Evolutionary conservation across 495 filamentous ascomycete genomes (phyloP).

Genomic region (Chaetomium tenue): DNA sequence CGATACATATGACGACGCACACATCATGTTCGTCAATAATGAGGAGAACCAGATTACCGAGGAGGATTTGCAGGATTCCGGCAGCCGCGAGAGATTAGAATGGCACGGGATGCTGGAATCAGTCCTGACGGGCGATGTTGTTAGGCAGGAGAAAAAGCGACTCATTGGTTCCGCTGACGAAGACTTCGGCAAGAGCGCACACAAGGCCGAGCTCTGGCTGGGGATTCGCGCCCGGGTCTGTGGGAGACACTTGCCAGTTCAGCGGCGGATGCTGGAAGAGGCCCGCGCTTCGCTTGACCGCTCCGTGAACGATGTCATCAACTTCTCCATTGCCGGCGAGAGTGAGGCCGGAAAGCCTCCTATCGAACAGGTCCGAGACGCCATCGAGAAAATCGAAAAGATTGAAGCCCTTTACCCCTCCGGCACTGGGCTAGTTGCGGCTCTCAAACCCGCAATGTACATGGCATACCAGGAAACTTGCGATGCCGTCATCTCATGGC

Average conservation of each 20-base stretch:
- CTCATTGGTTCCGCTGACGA: conserved; percentile 78
- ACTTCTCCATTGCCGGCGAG: conserved; percentile 91
- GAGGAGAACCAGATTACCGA: conserved; percentile 83
- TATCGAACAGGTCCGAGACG: conserved; percentile 80
- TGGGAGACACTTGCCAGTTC: conserved; percentile 77
- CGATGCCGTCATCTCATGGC: conserved; percentile 88
- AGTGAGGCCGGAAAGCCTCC: conserved; percentile 86
- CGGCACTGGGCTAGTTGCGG: conserved; percentile 63
- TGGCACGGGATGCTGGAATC: conserved; percentile 98
- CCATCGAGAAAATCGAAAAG: conserved; percentile 83
- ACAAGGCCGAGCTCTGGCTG: conserved; percentile 85
- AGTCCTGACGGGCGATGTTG: conserved; percentile 93
- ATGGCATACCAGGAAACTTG: conserved; percentile 72
- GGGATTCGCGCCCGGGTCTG: conserved; percentile 79
- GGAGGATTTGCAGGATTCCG: conserved; percentile 84
- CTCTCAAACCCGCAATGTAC: conserved; percentile 71
- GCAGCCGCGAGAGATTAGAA: conserved; percentile 87
- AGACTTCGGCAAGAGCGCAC: conserved; percentile 64
- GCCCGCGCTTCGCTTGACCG: conserved; percentile 64
- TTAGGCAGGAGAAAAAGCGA: conserved; percentile 95
- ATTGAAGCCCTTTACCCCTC: conserved; percentile 84
- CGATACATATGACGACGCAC: conserved; percentile 87
- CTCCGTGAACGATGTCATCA: conserved; percentile 78
- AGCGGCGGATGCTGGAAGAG: conserved; percentile 81
- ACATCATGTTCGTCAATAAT: conserved; percentile 78